These are phyloP conservation scores for Platanthera guangdongensis DNA, from an alignment of 106 monocot genomes.

Conservation along the genomic window DNA sequence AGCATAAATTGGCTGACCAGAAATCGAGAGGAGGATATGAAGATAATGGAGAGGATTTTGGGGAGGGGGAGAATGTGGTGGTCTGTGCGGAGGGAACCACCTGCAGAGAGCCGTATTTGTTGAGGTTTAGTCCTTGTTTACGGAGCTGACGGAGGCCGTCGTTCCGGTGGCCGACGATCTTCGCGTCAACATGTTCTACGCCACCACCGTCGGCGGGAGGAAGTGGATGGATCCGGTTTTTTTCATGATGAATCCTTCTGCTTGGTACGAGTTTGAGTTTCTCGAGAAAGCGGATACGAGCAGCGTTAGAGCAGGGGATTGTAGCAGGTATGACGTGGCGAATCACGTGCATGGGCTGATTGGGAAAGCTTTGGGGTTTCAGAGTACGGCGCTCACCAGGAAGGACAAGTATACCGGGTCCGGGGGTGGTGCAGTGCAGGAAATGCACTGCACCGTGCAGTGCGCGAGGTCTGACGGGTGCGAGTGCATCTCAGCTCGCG, in stretches of 20 bases:
- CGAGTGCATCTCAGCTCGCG: too few relatives aligned
- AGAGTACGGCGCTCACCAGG: constrained; percentile 53
- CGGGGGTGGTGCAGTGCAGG: too few relatives aligned
- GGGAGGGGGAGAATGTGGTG: constrained; percentile 36
- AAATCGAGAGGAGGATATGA: constrained; percentile 23
- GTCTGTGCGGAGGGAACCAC: constrained; percentile 90
- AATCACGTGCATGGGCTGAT: constrained; percentile 55
- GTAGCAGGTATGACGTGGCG: constrained; percentile 32
- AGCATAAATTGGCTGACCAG: constrained; percentile 42
- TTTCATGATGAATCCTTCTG: constrained; percentile 55
- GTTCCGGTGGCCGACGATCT: constrained; percentile 51
- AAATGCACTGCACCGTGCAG: too few relatives aligned
- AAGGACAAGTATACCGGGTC: constrained; percentile 84
- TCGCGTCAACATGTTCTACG: constrained; percentile 48
- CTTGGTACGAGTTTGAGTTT: constrained; percentile 40
- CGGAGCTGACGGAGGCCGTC: constrained; percentile 47
- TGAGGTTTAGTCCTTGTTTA: constrained; percentile 83
- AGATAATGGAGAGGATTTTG: constrained; percentile 26
- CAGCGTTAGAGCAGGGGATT: not conserved
- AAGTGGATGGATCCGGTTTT: constrained; percentile 61
- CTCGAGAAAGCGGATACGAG: constrained; percentile 23
- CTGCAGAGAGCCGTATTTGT: constrained; percentile 75
- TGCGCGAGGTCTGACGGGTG: too few relatives aligned
- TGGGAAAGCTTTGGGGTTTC: constrained; percentile 47
- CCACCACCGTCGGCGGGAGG: constrained; percentile 51